phyloP scores from a whole-genome alignment of 768 basidiomycete genomes.

The Russula compacta region DNA sequence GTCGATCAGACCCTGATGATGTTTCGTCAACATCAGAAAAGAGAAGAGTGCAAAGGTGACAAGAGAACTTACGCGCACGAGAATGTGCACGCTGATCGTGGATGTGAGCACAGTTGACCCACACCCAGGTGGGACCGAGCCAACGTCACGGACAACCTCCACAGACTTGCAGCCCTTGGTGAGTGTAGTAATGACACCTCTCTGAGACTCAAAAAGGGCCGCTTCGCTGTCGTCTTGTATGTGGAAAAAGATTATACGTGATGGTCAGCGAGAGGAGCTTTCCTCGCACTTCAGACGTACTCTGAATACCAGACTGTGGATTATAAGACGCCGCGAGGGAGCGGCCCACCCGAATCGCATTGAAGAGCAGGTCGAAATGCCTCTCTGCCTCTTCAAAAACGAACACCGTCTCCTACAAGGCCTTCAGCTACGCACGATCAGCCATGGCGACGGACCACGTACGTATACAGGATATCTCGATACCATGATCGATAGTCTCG shows the following conservation, averaged over 20 bases:
- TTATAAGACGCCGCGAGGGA: slow-evolving; percentile 87
- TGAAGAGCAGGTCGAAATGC: slow-evolving; percentile 80
- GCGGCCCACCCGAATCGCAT: slow-evolving; percentile 66
- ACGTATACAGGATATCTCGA: slow-evolving; percentile 75
- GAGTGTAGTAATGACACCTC: slow-evolving; percentile 65
- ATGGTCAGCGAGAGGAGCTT: neutral
- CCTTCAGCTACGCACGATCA: neutral
- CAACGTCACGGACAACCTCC: slow-evolving; percentile 51
- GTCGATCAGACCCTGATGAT: slow-evolving; percentile 74
- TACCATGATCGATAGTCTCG: slow-evolving; percentile 84
- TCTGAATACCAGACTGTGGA: slow-evolving; percentile 74
- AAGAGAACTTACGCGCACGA: slow-evolving; percentile 60
- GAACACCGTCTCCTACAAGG: slow-evolving; percentile 40
- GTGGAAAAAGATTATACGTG: slow-evolving; percentile 62
- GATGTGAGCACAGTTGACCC: slow-evolving; percentile 74
- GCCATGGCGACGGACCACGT: slow-evolving; percentile 27
- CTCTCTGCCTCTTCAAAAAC: slow-evolving; percentile 66
- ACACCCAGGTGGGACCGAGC: slow-evolving; percentile 80
- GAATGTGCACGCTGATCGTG: slow-evolving; percentile 67
- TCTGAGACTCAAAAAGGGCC: slow-evolving; percentile 60
- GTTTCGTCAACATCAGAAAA: neutral
- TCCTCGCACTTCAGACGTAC: slow-evolving; percentile 32
- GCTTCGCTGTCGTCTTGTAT: slow-evolving; percentile 55
- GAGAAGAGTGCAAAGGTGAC: neutral
- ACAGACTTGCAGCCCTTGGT: slow-evolving; percentile 83